Evolutionary conservation across 1,139 yeast genomes (phyloP).

Genomic region (Scheffersomyces titani): DNA sequence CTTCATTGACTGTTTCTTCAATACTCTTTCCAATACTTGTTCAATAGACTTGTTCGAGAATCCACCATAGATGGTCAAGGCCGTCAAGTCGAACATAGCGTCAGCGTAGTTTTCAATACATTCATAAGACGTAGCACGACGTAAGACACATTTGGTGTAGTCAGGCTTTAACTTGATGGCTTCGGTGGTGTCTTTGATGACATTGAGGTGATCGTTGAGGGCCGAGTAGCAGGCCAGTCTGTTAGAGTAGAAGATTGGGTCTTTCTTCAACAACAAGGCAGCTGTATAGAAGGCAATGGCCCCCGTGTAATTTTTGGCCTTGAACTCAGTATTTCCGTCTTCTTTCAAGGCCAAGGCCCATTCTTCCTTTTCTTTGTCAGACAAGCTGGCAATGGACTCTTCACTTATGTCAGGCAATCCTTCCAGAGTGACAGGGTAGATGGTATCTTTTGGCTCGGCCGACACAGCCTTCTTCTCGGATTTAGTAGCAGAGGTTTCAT

Average conservation of each 20-base stretch:
- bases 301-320: constrained; percentile 62
- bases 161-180: constrained; percentile 87
- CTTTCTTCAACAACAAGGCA: constrained; percentile 74
- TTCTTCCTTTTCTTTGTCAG: constrained; percentile 58
- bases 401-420: constrained; percentile 60
- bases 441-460: constrained; percentile 16
- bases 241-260: constrained; percentile 90
- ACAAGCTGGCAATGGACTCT: constrained; percentile 47
- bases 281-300: constrained; percentile 79
- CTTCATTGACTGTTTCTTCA: constrained; percentile 72
- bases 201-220: constrained; percentile 74
- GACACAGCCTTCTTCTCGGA: constrained; percentile 12
- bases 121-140: constrained; percentile 86
- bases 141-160: constrained; percentile 74
- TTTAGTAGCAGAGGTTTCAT: constrained; percentile 13
- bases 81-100: constrained; percentile 91
- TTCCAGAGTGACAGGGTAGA: constrained; percentile 49
- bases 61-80: constrained; percentile 74
- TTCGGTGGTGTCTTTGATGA: constrained; percentile 80
- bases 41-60: constrained; percentile 79
- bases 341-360: constrained; percentile 82
- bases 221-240: constrained; percentile 95
- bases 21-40: constrained; percentile 81
- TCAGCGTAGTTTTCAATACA: constrained; percentile 74
- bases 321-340: constrained; percentile 84